phyloP scores from a whole-genome alignment of 2,329 filamentous ascomycete species.

The Gliomastix tumulicola region DNA sequence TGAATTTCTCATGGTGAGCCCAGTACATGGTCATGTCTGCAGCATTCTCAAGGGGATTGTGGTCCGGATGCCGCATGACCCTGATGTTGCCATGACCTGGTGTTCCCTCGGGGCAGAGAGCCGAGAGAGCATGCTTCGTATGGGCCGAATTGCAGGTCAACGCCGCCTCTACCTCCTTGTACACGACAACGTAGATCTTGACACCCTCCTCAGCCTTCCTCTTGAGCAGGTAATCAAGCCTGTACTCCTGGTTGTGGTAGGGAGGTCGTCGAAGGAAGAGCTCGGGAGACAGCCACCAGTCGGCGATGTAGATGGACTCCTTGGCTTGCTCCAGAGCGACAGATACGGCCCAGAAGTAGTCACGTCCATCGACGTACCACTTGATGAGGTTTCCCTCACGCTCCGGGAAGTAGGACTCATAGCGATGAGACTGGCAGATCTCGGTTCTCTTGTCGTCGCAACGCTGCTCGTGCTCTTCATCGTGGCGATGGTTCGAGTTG shows the following conservation, averaged over 20 bases:
- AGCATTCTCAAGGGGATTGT: slow-evolving; percentile 89
- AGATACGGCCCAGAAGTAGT: slow-evolving; percentile 94
- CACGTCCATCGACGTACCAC: slow-evolving; percentile 93
- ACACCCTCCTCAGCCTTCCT: slow-evolving; percentile 85
- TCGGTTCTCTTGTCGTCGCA: slow-evolving; percentile 74
- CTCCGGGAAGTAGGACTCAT: slow-evolving; percentile 85
- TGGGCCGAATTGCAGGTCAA: slow-evolving; percentile 89
- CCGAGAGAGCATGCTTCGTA: slow-evolving; percentile 79
- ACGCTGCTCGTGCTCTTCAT: slow-evolving; percentile 81
- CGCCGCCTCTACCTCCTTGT: slow-evolving; percentile 77
- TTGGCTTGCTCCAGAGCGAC: slow-evolving; percentile 82
- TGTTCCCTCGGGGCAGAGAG: slow-evolving; percentile 72
- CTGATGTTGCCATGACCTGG: slow-evolving; percentile 84
- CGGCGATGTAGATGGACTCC: slow-evolving; percentile 90
- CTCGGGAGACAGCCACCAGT: slow-evolving; percentile 95
- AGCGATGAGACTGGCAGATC: slow-evolving; percentile 70
- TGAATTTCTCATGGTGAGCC: slow-evolving; percentile 97
- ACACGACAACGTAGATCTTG: slow-evolving; percentile 89
- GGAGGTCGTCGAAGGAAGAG: slow-evolving; percentile 81
- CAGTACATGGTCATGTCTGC: slow-evolving; percentile 97
- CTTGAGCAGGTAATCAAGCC: slow-evolving; percentile 82
- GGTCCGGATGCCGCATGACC: slow-evolving; percentile 86
- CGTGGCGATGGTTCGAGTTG: slow-evolving; percentile 85
- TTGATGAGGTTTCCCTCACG: slow-evolving; percentile 81
- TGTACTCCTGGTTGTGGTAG: slow-evolving; percentile 74